phyloP scores from a whole-genome alignment of 129 eudicot species.

The Flaveria sonorensis region DNA sequence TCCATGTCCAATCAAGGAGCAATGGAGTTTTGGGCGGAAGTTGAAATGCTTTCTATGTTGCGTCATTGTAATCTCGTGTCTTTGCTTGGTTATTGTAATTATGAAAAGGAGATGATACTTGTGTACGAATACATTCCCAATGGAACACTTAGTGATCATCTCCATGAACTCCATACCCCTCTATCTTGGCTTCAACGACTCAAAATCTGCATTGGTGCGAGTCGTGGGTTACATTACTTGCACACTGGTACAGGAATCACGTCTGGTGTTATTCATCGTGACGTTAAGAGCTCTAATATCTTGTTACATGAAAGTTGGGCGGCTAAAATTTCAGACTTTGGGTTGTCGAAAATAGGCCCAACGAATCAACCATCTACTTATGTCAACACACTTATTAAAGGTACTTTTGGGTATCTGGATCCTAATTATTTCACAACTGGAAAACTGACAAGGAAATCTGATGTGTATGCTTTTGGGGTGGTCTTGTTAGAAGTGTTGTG shows the following conservation, averaged over 20 bases:
- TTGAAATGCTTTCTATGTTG: conserved; percentile 34
- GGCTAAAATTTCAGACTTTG: conserved; percentile 38
- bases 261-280: conserved; percentile 28
- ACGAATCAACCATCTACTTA: conserved; percentile 27
- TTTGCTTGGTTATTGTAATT: conserved; percentile 31
- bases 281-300: conserved; percentile 33
- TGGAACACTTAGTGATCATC: conserved; percentile 49
- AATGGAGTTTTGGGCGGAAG: conserved; percentile 32
- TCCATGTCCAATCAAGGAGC: conserved; percentile 30
- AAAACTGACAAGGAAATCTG: conserved; percentile 32
- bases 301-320: conserved; percentile 26
- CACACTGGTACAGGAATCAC: conserved; percentile 33
- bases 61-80: conserved; percentile 31
- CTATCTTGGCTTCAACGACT: conserved; percentile 38
- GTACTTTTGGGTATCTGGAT: conserved; percentile 30
- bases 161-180: conserved; percentile 26
- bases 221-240: conserved; percentile 27
- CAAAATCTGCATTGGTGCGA: conserved; percentile 31
- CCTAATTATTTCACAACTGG: conserved; percentile 29
- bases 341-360: conserved; percentile 31
- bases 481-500: conserved; percentile 35
- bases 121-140: conserved; percentile 33
- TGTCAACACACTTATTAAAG: conserved; percentile 29
- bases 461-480: conserved; percentile 39
- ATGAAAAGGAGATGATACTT: conserved; percentile 36